phyloP scores from a whole-genome alignment of 2,329 filamentous ascomycete species.

The Fusarium sp. region DNA sequence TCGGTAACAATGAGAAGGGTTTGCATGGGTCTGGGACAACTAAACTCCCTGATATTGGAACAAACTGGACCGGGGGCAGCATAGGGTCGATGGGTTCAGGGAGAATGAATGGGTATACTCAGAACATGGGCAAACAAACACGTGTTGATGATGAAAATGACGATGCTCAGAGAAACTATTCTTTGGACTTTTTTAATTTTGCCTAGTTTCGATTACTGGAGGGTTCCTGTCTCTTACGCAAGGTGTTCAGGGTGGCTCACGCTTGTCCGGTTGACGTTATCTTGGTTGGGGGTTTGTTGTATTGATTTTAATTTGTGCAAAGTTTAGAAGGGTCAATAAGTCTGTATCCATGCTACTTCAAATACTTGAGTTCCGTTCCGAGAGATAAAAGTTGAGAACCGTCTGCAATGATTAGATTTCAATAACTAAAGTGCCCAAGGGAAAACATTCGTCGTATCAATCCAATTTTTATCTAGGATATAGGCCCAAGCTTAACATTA shows the following conservation, averaged over 20 bases:
- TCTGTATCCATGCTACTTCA: not conserved
- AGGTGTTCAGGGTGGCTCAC: conserved; percentile 23
- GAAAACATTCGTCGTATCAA: no score
- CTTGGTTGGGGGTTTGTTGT: not conserved
- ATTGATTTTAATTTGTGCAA: not conserved
- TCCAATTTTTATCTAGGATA: no score
- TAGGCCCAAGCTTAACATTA: no score
- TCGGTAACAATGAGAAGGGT: not conserved
- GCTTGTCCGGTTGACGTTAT: conserved; percentile 2
- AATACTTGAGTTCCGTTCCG: not conserved
- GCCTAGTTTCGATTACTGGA: conserved; percentile 14
- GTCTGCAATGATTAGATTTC: not conserved
- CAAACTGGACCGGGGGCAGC: conserved; percentile 32
- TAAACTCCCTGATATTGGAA: conserved; percentile 21
- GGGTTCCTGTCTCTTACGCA: conserved; percentile 6
- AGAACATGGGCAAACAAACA: conserved; percentile 49
- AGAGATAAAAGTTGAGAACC: not conserved
- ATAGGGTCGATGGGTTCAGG: conserved; percentile 48
- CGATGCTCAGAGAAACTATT: conserved; percentile 52
- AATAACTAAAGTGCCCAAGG: not conserved
- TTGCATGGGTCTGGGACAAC: not conserved
- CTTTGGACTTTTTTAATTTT: conserved; percentile 60
- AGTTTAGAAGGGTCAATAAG: not conserved
- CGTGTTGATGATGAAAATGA: conserved; percentile 30
- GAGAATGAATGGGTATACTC: conserved; percentile 53